Percentiles rank a stretch among this genome's conserved stretches.
Evolutionary conservation across 352 stramenopile species (phyloP).

Genomic region (Stephanocyclus meneghinianus): DNA sequence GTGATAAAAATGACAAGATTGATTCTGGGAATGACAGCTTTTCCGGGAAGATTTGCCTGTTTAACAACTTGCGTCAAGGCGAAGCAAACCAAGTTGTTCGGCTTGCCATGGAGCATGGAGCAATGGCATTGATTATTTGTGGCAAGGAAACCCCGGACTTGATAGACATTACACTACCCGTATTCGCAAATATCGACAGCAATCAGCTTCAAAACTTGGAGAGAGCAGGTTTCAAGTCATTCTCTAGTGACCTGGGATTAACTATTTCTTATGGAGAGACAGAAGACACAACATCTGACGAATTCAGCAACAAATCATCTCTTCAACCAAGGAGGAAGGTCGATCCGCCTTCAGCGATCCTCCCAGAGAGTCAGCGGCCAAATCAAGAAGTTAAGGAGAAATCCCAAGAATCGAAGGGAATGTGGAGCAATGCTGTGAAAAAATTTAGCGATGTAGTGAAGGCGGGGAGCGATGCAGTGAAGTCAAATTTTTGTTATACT

Average conservation of each 20-base stretch:
- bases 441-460: neutral
- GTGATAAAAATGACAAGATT: slow-evolving; percentile 11
- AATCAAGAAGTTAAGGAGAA: neutral
- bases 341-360: neutral
- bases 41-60: slow-evolving; percentile 39
- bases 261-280: neutral
- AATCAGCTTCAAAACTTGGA: slow-evolving; percentile 8
- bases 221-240: slow-evolving; percentile 11
- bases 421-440: neutral
- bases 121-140: slow-evolving; percentile 25
- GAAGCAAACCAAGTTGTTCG: slow-evolving; percentile 19
- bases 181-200: slow-evolving; percentile 7
- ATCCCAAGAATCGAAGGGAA: neutral
- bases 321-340: neutral
- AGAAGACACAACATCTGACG: neutral
- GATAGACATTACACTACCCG: slow-evolving; percentile 21
- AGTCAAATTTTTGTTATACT: slow-evolving; percentile 3
- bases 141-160: slow-evolving; percentile 10
- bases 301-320: neutral
- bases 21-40: neutral
- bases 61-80: neutral
- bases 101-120: slow-evolving; percentile 21
- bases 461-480: neutral
- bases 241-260: neutral
- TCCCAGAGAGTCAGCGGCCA: neutral